phyloP scores from a whole-genome alignment of 371 early-diverging fungal genomes.

The Batkoa obscura region DNA sequence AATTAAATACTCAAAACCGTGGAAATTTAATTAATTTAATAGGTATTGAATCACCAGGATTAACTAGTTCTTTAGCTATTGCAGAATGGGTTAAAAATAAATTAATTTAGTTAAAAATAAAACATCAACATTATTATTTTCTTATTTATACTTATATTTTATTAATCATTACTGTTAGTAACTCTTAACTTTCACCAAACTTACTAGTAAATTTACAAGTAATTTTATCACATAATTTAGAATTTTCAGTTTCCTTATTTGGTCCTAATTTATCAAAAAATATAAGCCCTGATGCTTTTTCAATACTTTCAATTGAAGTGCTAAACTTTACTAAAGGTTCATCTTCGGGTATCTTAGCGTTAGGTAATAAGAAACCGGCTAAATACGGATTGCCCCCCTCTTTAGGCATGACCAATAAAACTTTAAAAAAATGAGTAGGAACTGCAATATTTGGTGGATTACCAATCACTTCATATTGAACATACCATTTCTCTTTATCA shows the following conservation, averaged over 20 bases:
- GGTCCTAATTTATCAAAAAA: conserved; percentile 50
- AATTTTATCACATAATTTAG: too few relatives aligned
- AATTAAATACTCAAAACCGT: conserved; percentile 20
- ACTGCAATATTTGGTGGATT: conserved; percentile 75
- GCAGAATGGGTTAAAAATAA: conserved; percentile 43
- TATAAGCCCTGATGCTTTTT: conserved; percentile 51
- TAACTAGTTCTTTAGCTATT: conserved; percentile 71
- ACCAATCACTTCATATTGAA: conserved; percentile 79
- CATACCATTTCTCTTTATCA: conserved; percentile 45
- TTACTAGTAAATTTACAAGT: too few relatives aligned
- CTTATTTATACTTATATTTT: too few relatives aligned
- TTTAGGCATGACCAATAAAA: conserved; percentile 32
- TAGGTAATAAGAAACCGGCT: conserved; percentile 77
- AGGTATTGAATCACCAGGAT: conserved; percentile 81
- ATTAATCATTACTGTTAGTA: too few relatives aligned
- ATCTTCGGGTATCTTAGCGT: conserved; percentile 40
- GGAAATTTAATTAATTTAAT: conserved; percentile 45
- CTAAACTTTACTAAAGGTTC: conserved; percentile 45
- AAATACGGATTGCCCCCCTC: conserved; percentile 17
- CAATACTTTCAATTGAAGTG: conserved; percentile 57
- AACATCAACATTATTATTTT: too few relatives aligned
- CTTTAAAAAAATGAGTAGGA: conserved; percentile 87
- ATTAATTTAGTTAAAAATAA: too few relatives aligned
- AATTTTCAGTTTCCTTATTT: conserved; percentile 14
- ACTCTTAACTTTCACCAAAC: too few relatives aligned